phyloP scores from a whole-genome alignment of 2,329 filamentous ascomycete genomes.

The Furcasterigmium sp. region DNA sequence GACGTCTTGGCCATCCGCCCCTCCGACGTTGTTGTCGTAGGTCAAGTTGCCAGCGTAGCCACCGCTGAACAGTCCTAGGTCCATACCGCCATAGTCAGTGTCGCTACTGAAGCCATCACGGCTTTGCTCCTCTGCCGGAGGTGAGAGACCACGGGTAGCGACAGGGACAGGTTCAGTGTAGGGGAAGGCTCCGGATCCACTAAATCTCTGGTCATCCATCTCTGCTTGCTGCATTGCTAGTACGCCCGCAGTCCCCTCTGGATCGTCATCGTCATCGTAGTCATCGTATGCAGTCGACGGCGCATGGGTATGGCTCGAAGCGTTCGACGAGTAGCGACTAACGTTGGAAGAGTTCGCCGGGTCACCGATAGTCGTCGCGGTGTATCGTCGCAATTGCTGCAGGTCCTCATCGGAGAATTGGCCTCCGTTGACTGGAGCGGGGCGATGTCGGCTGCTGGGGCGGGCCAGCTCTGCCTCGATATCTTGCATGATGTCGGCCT shows the following conservation, averaged over 20 bases:
- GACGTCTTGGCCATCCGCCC: slow-evolving; percentile 33
- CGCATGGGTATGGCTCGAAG: slow-evolving; percentile 32
- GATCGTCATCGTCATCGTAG: slow-evolving; percentile 73
- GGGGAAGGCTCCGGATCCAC: slow-evolving; percentile 38
- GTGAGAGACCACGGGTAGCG: slow-evolving; percentile 30
- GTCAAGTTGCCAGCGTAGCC: slow-evolving; percentile 54
- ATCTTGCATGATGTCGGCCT: slow-evolving; percentile 52
- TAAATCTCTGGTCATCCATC: slow-evolving; percentile 64
- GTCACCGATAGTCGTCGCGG: slow-evolving; percentile 38
- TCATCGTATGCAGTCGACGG: slow-evolving; percentile 32
- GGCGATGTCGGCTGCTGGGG: slow-evolving; percentile 28
- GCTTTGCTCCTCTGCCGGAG: slow-evolving; percentile 44
- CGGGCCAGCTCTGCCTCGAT: slow-evolving; percentile 50
- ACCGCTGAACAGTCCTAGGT: slow-evolving; percentile 70
- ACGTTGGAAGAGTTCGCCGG: slow-evolving; percentile 29
- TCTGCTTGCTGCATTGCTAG: slow-evolving; percentile 82
- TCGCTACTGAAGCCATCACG: slow-evolving; percentile 48
- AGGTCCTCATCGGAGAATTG: slow-evolving; percentile 39
- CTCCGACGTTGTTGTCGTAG: slow-evolving; percentile 43
- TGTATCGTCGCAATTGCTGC: slow-evolving; percentile 42
- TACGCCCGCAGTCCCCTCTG: slow-evolving; percentile 79
- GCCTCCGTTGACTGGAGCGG: slow-evolving; percentile 37
- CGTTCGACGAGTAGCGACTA: slow-evolving; percentile 32
- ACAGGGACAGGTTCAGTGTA: slow-evolving; percentile 31
- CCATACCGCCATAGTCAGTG: slow-evolving; percentile 66